Conservation (phyloP, 2,329 filamentous ascomycete genomes). For the Metarhizium sp. region DNA sequence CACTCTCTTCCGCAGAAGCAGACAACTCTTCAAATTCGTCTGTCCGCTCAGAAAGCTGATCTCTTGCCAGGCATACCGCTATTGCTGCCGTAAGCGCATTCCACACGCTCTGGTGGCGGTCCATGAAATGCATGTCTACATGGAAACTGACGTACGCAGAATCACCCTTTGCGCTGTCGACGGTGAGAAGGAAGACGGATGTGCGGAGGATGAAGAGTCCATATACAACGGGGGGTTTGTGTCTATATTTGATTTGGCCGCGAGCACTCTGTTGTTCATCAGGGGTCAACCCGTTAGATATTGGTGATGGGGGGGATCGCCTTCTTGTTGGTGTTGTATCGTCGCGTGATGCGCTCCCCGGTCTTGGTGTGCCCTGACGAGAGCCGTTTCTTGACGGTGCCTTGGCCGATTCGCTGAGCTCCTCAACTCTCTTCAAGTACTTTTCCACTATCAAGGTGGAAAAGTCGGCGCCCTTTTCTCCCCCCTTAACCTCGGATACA, state of each 20-base stretch:
- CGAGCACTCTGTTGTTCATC: not conserved
- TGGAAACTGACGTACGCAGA: slow-evolving; percentile 31
- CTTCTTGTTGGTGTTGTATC: not conserved
- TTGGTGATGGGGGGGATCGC: not conserved
- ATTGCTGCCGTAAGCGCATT: slow-evolving; percentile 34
- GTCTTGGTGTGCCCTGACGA: not conserved
- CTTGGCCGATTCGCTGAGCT: not conserved
- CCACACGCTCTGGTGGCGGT: slow-evolving; percentile 32
- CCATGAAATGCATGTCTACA: slow-evolving; percentile 29
- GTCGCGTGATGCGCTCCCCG: not conserved
- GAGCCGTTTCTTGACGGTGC: not conserved
- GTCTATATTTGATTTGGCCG: slow-evolving; percentile 13
- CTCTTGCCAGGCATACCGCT: slow-evolving; percentile 29
- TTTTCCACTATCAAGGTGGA: slow-evolving; percentile 6
- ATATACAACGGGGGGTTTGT: slow-evolving; percentile 30
- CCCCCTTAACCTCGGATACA: slow-evolving; percentile 10
- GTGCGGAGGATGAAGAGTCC: slow-evolving; percentile 32
- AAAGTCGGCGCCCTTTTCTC: not conserved
- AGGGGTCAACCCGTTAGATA: not conserved
- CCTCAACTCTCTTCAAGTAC: slow-evolving; percentile 1
- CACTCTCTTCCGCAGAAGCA: slow-evolving; percentile 21
- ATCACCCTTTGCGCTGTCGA: slow-evolving; percentile 26
- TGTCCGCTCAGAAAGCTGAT: slow-evolving; percentile 25
- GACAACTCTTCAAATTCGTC: slow-evolving; percentile 25
- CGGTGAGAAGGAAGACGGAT: slow-evolving; percentile 29